Percentiles rank a stretch among this genome's conserved stretches.
phyloP scores from a whole-genome alignment of 805 yeast species.

The Starmerella kuoi region DNA sequence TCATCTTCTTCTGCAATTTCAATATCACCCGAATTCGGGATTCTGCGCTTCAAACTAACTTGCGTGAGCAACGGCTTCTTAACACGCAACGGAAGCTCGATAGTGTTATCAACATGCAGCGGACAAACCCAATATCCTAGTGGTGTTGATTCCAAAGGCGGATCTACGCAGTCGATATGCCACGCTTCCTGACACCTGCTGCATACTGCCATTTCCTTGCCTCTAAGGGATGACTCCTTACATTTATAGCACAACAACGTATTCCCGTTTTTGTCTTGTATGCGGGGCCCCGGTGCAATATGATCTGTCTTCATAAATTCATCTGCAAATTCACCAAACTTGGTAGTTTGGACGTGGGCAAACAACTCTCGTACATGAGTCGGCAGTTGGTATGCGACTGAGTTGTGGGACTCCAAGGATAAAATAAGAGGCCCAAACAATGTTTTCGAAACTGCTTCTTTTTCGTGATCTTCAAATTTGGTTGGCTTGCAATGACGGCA shows the following conservation, averaged over 20 bases:
- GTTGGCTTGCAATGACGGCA: slow-evolving; percentile 55
- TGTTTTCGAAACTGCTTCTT: slow-evolving; percentile 24
- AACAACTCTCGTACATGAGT: slow-evolving; percentile 54
- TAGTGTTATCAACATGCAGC: slow-evolving; percentile 14
- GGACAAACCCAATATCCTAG: slow-evolving; percentile 21
- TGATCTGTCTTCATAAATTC: slow-evolving; percentile 25
- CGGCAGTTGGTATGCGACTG: slow-evolving; percentile 61
- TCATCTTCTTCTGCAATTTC: slow-evolving; percentile 40
- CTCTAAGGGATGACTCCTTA: slow-evolving; percentile 49
- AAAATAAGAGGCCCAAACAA: slow-evolving; percentile 48
- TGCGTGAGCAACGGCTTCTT: slow-evolving; percentile 43
- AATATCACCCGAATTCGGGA: slow-evolving; percentile 44
- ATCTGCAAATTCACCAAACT: slow-evolving; percentile 60
- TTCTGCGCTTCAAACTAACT: slow-evolving; percentile 42
- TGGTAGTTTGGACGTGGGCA: slow-evolving; percentile 56
- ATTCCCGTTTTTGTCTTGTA: slow-evolving; percentile 56
- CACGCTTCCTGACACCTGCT: slow-evolving; percentile 47
- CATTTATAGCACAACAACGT: slow-evolving; percentile 68
- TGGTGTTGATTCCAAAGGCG: slow-evolving; percentile 17
- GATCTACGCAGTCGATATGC: slow-evolving; percentile 21
- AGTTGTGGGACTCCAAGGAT: slow-evolving; percentile 46
- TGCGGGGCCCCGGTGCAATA: slow-evolving; percentile 20
- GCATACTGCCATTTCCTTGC: slow-evolving; percentile 88
- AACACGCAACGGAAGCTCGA: slow-evolving; percentile 28
- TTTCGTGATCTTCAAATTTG: background rate